A percentile compares a stretch with the other conserved stretches of the same genome.
These are phyloP conservation scores for Chrysanthemum lavandulifolium DNA, from an alignment of 129 eudicot species.

Conservation along the genomic window DNA sequence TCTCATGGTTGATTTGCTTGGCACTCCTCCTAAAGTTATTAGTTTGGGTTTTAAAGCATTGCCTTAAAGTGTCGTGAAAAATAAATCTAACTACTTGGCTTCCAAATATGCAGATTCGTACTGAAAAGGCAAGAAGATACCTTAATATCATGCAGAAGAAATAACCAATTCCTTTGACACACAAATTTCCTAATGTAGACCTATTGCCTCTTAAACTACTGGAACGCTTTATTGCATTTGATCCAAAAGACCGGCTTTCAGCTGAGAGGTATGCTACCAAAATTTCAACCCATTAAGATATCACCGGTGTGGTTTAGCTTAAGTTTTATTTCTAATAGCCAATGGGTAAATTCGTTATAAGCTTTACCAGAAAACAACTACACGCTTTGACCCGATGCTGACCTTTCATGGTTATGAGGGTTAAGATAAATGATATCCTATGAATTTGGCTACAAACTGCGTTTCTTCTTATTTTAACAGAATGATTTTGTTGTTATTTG, in stretches of 20 bases:
- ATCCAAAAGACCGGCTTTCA: slow-evolving; percentile 88
- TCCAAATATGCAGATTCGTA: slow-evolving; percentile 58
- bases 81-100: not conserved
- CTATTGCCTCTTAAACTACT: slow-evolving; percentile 76
- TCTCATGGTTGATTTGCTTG: slow-evolving; percentile 85
- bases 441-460: no score
- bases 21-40: slow-evolving; percentile 59
- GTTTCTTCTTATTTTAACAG: not conserved
- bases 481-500: not conserved
- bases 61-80: not conserved
- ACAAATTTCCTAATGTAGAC: slow-evolving; percentile 65
- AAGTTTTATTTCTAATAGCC: not conserved
- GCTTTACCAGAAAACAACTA: no score
- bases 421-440: not conserved
- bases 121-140: slow-evolving; percentile 94
- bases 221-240: slow-evolving; percentile 80
- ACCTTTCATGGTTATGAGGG: no score
- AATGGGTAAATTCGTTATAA: not conserved
- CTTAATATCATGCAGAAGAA: slow-evolving; percentile 74
- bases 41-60: not conserved
- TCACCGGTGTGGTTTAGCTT: not conserved
- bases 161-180: slow-evolving; percentile 63
- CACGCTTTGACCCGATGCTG: no score
- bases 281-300: not conserved
- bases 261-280: slow-evolving; percentile 65